phyloP scores from a whole-genome alignment of 2,329 filamentous ascomycete genomes.

The Pyrenochaeta sp. region DNA sequence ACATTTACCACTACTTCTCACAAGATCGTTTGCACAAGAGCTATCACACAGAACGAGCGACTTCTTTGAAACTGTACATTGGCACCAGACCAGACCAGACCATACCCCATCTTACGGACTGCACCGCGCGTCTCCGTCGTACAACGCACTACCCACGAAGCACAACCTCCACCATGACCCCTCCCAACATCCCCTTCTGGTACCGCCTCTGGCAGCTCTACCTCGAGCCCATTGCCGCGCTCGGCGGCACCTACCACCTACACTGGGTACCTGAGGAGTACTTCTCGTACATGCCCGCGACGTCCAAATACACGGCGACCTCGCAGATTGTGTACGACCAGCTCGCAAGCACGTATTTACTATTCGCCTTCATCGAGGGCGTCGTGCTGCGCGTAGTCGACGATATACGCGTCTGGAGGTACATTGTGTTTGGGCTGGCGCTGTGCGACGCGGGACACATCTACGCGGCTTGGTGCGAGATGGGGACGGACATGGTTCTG shows the following conservation, averaged over 20 bases:
- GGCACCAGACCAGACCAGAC: background rate
- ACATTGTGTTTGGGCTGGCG: conserved; percentile 70
- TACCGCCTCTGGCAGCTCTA: conserved; percentile 78
- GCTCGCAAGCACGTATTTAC: conserved; percentile 77
- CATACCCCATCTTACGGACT: background rate
- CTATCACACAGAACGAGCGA: too few species aligned
- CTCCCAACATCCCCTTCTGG: conserved; percentile 55
- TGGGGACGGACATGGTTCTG: conserved; percentile 36
- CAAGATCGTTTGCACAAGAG: too few species aligned
- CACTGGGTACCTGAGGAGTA: conserved; percentile 62
- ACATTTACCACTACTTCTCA: too few species aligned
- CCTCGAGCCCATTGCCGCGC: conserved; percentile 67
- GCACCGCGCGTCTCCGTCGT: background rate
- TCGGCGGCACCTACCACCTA: conserved; percentile 62
- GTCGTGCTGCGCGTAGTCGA: conserved; percentile 73
- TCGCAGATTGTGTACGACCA: conserved; percentile 70
- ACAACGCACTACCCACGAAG: conserved; percentile 1
- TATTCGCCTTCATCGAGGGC: conserved; percentile 79
- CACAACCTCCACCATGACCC: conserved; percentile 22
- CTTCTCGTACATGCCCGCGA: conserved; percentile 66
- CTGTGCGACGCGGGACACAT: conserved; percentile 79
- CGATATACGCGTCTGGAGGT: conserved; percentile 73
- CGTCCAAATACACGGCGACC: conserved; percentile 52
- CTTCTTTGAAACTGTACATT: too few species aligned
- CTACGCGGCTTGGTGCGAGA: conserved; percentile 50